A percentile compares a stretch with the other conserved stretches of the same genome.
Conservation (phyloP, 106 monocot genomes). For the Chionographis japonica region DNA sequence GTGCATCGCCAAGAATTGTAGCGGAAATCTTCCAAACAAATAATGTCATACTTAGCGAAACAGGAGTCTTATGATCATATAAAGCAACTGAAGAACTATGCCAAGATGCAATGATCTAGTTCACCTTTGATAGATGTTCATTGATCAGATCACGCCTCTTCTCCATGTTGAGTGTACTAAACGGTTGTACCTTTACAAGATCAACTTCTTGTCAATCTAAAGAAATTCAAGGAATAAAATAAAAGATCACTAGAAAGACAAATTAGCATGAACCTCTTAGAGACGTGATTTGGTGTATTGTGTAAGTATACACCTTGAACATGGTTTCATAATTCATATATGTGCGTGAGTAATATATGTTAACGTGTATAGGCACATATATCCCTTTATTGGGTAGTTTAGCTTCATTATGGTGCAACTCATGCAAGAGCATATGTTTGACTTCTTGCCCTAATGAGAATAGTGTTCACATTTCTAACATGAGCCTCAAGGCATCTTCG, state of each 20-base stretch:
- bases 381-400: too few relatives aligned
- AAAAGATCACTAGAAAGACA: not conserved
- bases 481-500: too few relatives aligned
- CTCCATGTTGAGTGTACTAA: constrained; percentile 37
- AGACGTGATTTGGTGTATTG: too few relatives aligned
- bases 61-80: not conserved
- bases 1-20: constrained; percentile 28
- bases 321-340: too few relatives aligned
- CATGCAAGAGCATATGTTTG: too few relatives aligned
- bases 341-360: too few relatives aligned
- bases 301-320: too few relatives aligned
- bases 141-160: constrained; percentile 41
- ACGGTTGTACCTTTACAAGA: constrained; percentile 41
- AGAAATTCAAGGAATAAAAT: not conserved
- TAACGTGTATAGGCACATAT: too few relatives aligned
- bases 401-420: too few relatives aligned
- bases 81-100: not conserved
- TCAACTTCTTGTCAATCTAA: not conserved
- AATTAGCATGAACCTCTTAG: too few relatives aligned
- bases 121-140: constrained; percentile 59
- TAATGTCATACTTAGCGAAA: not conserved
- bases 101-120: not conserved
- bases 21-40: constrained; percentile 36
- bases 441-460: too few relatives aligned
- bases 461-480: too few relatives aligned